Evolutionary conservation across 2,329 filamentous ascomycete genomes (phyloP), one percentile per base, ranked within the genome.

Genomic region (Aureobasidium leucospermi): DNA sequence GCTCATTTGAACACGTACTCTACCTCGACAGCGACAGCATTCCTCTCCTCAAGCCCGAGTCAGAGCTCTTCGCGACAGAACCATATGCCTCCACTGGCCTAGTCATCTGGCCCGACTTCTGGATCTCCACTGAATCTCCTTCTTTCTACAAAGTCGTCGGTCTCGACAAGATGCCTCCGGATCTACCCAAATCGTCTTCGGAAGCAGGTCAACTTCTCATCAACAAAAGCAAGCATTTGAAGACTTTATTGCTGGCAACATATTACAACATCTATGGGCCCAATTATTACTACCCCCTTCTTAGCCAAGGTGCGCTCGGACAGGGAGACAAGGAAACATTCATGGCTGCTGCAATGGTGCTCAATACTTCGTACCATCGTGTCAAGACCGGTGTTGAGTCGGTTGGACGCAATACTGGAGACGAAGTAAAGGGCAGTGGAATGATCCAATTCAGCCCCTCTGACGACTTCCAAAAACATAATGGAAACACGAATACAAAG

Each of bases 311-410:
- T 32, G 77, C 74, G 7, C 69, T 74, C 0, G 78, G 78, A 13
- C 72, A 79, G 65, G 78, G 78, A 11, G 78, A 80, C 66, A 80
- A 80, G 64, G 78, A 80, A 64, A 80, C 77, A 0, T 80, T 80
- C 63, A 66, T 77, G 19, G 69, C 74, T 4, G 78, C 78, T 5
- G 76, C 78, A 8, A 62, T 73, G 4, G 74, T 69, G 9, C 65
- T 77, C 1, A 64, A 68, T 4, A 67, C 72, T 7, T 64, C 72
- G 2, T 78, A 73, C 63, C 76, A 78, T 62, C 69, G 73, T 34
- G 76, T 79, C 48, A 57, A 58, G 38, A 39, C 60, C 16, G 52
- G 55, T 10, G 69, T 67, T 45, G 39, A 46, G 2, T 48, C 55
- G 15, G 45, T 62, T 13, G 52, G 56, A 28, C 60, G 60, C 9